Evolutionary conservation across 2,329 filamentous ascomycete genomes (phyloP).

Genomic region (Fusarium siculi): DNA sequence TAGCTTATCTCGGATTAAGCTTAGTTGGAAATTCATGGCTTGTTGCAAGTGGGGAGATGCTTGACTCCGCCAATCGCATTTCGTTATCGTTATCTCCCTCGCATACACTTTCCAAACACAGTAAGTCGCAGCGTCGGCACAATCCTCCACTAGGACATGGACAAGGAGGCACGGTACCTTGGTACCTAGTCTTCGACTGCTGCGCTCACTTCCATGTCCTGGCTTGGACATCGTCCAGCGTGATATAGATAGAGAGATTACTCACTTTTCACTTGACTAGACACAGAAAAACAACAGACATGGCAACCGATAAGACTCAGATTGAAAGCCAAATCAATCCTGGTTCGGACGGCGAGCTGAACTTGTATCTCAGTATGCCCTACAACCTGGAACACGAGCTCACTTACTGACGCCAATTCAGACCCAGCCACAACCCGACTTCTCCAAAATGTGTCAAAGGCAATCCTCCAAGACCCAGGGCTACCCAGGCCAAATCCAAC

Average conservation of each 20-base stretch:
- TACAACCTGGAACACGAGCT: no score
- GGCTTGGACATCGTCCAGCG: background rate
- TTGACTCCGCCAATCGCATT: background rate
- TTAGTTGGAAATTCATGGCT: background rate
- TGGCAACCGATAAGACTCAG: background rate
- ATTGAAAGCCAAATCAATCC: background rate
- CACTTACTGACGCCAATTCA: background rate
- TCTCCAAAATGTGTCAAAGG: background rate
- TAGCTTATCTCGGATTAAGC: background rate
- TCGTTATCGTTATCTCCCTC: background rate
- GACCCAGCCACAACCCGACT: background rate
- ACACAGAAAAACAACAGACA: background rate
- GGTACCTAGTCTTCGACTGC: background rate
- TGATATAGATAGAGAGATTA: background rate
- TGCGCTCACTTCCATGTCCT: background rate
- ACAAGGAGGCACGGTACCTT: background rate
- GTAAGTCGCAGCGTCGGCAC: background rate
- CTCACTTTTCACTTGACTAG: background rate
- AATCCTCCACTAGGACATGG: background rate
- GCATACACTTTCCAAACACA: background rate
- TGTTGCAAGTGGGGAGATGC: background rate
- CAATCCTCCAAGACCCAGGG: slow-evolving; percentile 31
- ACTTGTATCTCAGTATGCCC: background rate
- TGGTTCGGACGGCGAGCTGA: background rate
- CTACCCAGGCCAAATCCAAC: slow-evolving; percentile 42